A percentile compares a stretch with the other conserved stretches of the same genome.
phyloP scores from a whole-genome alignment of 2,329 filamentous ascomycete genomes.

The Aspergillus pseudotamarii region DNA sequence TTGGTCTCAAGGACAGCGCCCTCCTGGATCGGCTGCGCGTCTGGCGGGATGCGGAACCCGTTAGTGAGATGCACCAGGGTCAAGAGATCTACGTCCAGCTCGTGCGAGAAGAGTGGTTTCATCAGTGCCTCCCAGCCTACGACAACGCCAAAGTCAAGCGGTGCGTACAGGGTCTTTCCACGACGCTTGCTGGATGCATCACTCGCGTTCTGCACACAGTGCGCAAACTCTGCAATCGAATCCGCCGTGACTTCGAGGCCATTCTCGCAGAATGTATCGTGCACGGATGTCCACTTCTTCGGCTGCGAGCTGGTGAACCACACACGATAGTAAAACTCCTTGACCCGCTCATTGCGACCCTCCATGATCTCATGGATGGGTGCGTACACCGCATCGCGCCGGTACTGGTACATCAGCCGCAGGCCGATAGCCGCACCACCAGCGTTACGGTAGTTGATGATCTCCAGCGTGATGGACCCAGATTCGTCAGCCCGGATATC shows the following conservation, averaged over 20 bases:
- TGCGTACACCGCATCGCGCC: constrained; percentile 94
- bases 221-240: constrained; percentile 96
- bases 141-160: constrained; percentile 98
- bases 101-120: constrained; percentile 96
- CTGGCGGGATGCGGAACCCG: constrained; percentile 96
- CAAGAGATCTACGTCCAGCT: constrained; percentile 91
- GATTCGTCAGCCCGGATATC: neutral
- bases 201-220: constrained; percentile 95
- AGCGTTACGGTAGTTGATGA: constrained; percentile 57
- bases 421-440: constrained; percentile 78
- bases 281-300: neutral
- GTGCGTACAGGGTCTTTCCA: constrained; percentile 89
- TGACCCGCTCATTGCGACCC: constrained; percentile 94
- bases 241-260: constrained; percentile 70
- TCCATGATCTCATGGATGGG: constrained; percentile 97
- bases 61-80: constrained; percentile 97
- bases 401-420: constrained; percentile 86
- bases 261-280: constrained; percentile 66
- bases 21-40: constrained; percentile 92
- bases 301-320: constrained; percentile 84
- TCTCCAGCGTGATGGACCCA: neutral
- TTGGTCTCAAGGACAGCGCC: constrained; percentile 90
- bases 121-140: constrained; percentile 98
- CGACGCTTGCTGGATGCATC: constrained; percentile 96
- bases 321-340: constrained; percentile 97